A percentile compares a stretch with the other conserved stretches of the same genome.
Evolutionary conservation across 805 yeast species (phyloP).

Genomic region (Kluyveromyces starmeri): DNA sequence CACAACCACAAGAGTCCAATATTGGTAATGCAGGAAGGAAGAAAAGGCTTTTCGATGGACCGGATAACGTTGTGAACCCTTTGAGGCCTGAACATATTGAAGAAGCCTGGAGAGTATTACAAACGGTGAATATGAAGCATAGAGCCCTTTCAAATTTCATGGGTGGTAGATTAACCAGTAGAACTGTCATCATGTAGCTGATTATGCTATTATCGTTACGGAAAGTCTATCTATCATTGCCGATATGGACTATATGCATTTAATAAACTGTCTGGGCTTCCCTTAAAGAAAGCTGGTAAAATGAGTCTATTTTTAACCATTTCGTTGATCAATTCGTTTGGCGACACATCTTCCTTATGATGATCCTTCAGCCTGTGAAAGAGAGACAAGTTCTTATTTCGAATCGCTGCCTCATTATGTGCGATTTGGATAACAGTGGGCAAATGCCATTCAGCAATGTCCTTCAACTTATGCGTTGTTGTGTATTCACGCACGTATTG

Average conservation of each 20-base stretch:
- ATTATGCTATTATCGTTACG: neutral
- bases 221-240: neutral
- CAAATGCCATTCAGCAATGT: conserved; percentile 14
- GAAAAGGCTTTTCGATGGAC: conserved; percentile 72
- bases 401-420: conserved; percentile 13
- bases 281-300: conserved; percentile 19
- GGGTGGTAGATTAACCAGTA: conserved; percentile 35
- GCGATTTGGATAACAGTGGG: conserved; percentile 24
- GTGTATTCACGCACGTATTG: neutral
- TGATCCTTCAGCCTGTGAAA: conserved; percentile 8
- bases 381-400: conserved; percentile 14
- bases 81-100: conserved; percentile 70
- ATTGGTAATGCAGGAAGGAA: conserved; percentile 36
- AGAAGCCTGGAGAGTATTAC: conserved; percentile 83
- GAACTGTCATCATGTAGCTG: conserved; percentile 28
- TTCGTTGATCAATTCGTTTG: conserved; percentile 15
- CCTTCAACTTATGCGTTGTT: conserved; percentile 2
- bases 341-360: conserved; percentile 10
- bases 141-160: conserved; percentile 61
- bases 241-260: conserved; percentile 13
- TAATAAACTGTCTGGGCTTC: conserved; percentile 17
- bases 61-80: conserved; percentile 76
- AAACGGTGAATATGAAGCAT: conserved; percentile 45
- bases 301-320: conserved; percentile 15
- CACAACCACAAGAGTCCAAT: conserved; percentile 29